Conservation (phyloP, 345 rosid genomes). For the Crucihimalaya himalaica region DNA sequence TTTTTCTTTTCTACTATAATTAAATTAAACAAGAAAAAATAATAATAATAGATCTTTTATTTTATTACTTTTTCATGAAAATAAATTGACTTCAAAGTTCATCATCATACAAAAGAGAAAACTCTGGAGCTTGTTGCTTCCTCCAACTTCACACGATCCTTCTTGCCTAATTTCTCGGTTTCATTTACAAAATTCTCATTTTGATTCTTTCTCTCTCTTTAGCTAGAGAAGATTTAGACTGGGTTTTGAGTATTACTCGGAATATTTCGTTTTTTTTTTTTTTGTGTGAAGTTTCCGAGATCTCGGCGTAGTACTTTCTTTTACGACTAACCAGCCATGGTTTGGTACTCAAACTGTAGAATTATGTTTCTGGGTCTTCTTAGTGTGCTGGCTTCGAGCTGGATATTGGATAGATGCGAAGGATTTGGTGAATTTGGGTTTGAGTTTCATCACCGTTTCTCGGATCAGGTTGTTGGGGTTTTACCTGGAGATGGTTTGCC, state of each 20-base stretch:
- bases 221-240: conserved; percentile 4
- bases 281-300: conserved; percentile 30
- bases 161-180: conserved; percentile 16
- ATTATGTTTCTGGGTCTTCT: conserved; percentile 18
- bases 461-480: conserved; percentile 73
- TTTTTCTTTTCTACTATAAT: too few relatives aligned
- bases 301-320: conserved; percentile 34
- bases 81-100: conserved; percentile 36
- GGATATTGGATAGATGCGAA: conserved; percentile 29
- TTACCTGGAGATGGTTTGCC: conserved; percentile 65
- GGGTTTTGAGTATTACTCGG: not conserved
- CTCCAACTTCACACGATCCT: conserved; percentile 14
- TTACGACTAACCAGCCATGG: conserved; percentile 27
- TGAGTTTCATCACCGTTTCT: conserved; percentile 75
- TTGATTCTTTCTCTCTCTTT: conserved; percentile 9
- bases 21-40: not conserved
- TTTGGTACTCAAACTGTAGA: conserved; percentile 31
- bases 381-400: conserved; percentile 12
- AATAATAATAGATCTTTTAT: not conserved
- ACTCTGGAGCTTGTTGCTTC: conserved; percentile 17
- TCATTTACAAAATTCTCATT: not conserved
- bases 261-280: not conserved
- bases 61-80: not conserved
- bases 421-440: conserved; percentile 64
- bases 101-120: conserved; percentile 1